phyloP scores from a whole-genome alignment of 2,329 filamentous ascomycete genomes.

The Monosporascus sp. region DNA sequence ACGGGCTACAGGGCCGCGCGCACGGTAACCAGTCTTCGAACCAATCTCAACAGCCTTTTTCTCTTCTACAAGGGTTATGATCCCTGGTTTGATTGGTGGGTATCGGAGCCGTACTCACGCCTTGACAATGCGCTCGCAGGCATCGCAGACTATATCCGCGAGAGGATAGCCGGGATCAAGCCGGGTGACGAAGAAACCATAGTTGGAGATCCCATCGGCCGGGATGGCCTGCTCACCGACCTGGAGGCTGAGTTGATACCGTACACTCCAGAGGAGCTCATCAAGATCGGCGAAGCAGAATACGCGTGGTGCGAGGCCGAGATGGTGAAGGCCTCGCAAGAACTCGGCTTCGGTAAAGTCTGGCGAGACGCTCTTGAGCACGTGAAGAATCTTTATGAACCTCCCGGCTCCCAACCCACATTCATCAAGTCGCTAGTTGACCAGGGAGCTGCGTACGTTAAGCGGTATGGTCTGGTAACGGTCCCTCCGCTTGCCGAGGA shows the following conservation, averaged over 20 bases:
- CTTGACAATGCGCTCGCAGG: slow-evolving; percentile 34
- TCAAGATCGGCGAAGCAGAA: slow-evolving; percentile 44
- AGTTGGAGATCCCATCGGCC: slow-evolving; percentile 52
- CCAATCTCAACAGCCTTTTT: slow-evolving; percentile 41
- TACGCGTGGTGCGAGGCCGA: slow-evolving; percentile 52
- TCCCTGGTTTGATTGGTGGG: slow-evolving; percentile 54
- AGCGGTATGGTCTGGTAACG: slow-evolving; percentile 48
- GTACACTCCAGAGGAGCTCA: slow-evolving; percentile 52
- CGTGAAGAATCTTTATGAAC: slow-evolving; percentile 50
- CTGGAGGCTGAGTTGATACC: slow-evolving; percentile 53
- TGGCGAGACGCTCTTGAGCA: slow-evolving; percentile 51
- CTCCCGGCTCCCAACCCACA: slow-evolving; percentile 46
- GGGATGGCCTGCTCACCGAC: slow-evolving; percentile 44
- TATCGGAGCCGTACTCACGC: slow-evolving; percentile 36
- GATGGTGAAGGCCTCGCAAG: slow-evolving; percentile 44
- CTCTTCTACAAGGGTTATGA: slow-evolving; percentile 51
- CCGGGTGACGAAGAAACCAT: slow-evolving; percentile 42
- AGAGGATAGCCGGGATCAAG: slow-evolving; percentile 39
- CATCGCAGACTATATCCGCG: slow-evolving; percentile 29
- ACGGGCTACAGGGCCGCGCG: slow-evolving; percentile 43
- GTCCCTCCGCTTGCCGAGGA: slow-evolving; percentile 48
- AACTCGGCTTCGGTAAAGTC: slow-evolving; percentile 41
- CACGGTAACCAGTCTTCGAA: slow-evolving; percentile 34
- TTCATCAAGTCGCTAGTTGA: slow-evolving; percentile 46
- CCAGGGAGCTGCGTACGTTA: slow-evolving; percentile 49